These are phyloP conservation scores for Sporobolomyces roseus DNA, from an alignment of 768 basidiomycete species.

Conservation along the genomic window DNA sequence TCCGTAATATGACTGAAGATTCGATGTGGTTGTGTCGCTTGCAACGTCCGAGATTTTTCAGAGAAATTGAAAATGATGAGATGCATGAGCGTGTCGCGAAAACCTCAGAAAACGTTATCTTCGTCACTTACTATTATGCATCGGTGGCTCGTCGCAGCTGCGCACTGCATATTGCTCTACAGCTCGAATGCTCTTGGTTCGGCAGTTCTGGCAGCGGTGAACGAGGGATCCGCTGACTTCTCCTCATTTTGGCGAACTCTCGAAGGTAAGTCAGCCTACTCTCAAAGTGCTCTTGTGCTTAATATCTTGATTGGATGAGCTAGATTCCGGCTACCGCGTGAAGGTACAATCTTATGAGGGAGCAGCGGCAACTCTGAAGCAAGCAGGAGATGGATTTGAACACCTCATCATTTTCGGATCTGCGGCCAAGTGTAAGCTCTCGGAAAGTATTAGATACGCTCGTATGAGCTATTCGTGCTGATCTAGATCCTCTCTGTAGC, in stretches of 20 bases:
- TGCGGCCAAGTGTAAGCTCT: constrained; percentile 69
- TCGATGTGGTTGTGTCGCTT: neutral
- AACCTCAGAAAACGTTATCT: neutral
- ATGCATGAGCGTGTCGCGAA: too few species aligned
- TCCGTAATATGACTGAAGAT: too few species aligned
- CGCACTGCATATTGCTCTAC: too few species aligned
- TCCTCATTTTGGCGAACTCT: constrained; percentile 77
- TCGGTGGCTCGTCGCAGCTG: too few species aligned
- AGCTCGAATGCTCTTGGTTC: too few species aligned
- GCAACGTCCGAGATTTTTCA: too few species aligned
- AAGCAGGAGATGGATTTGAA: constrained; percentile 69
- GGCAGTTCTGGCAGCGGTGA: constrained; percentile 60
- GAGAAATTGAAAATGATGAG: too few species aligned
- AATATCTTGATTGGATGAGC: too few species aligned
- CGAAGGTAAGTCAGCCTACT: constrained; percentile 55
- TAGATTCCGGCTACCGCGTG: constrained; percentile 77
- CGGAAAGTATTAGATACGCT: too few species aligned
- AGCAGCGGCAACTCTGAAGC: constrained; percentile 52
- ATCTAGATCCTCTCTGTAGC: constrained; percentile 54
- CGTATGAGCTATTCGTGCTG: too few species aligned
- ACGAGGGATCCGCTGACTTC: constrained; percentile 65
- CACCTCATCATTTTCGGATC: constrained; percentile 85
- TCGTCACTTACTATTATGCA: too few species aligned
- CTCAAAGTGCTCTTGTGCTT: constrained; percentile 2
- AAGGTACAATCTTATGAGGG: constrained; percentile 73